A percentile compares a stretch with the other conserved stretches of the same genome.
Evolutionary conservation across 768 basidiomycete species (phyloP).

Genomic region (Paxillus rubicundulus): DNA sequence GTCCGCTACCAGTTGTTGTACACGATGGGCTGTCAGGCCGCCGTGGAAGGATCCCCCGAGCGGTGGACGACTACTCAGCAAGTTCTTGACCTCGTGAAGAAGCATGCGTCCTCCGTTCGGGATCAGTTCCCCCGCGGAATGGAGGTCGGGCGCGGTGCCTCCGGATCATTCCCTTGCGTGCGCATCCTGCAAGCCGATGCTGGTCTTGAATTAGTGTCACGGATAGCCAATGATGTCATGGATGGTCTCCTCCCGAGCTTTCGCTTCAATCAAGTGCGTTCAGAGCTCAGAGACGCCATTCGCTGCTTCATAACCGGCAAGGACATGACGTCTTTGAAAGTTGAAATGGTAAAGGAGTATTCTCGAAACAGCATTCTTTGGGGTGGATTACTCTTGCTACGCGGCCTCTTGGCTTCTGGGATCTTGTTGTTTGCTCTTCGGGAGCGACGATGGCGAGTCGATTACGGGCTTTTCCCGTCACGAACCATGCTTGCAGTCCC

Average conservation of each 20-base stretch:
- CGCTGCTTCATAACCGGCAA: constrained; percentile 23
- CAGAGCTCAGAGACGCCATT: constrained; percentile 14
- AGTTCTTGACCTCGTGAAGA: constrained; percentile 31
- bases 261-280: constrained; percentile 18
- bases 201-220: not conserved
- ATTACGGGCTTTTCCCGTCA: constrained; percentile 45
- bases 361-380: constrained; percentile 24
- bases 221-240: constrained; percentile 14
- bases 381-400: constrained; percentile 40
- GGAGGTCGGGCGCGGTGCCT: not conserved
- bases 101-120: not conserved
- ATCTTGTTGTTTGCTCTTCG: constrained; percentile 39
- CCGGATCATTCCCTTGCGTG: constrained; percentile 2
- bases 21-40: constrained; percentile 38
- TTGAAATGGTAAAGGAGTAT: constrained; percentile 10
- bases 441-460: constrained; percentile 47
- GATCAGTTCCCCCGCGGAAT: not conserved
- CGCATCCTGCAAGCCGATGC: constrained; percentile 2
- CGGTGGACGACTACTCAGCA: constrained; percentile 44
- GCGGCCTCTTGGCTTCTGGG: constrained; percentile 43
- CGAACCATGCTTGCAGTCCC: constrained; percentile 51
- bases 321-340: not conserved
- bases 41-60: constrained; percentile 40
- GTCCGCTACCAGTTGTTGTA: constrained; percentile 50
- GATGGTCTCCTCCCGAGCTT: constrained; percentile 14